phyloP scores from a whole-genome alignment of 345 rosid genomes.

The Dimocarpus longan region DNA sequence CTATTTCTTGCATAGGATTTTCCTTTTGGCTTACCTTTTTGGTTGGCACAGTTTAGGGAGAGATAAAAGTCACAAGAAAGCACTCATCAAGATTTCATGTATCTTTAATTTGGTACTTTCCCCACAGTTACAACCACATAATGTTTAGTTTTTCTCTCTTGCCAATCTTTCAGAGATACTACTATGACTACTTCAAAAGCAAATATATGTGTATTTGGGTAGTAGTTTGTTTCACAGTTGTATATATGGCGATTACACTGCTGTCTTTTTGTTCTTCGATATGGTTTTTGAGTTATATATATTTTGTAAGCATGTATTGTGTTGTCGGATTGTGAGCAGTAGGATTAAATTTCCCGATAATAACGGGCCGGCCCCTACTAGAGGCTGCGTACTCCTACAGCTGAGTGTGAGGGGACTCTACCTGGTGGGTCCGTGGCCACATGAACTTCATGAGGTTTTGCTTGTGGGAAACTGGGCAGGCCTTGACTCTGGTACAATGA shows the following conservation, averaged over 20 bases:
- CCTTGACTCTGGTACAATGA: constrained; percentile 15
- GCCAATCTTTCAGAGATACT: constrained; percentile 16
- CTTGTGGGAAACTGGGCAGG: constrained; percentile 27
- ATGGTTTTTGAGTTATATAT: neutral
- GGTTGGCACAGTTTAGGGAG: constrained; percentile 14
- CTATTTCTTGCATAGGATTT: constrained; percentile 27
- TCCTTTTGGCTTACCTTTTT: constrained; percentile 29
- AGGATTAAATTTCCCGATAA: constrained; percentile 28
- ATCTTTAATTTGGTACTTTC: constrained; percentile 12
- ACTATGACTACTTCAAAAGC: constrained; percentile 17
- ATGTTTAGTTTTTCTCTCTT: constrained; percentile 3
- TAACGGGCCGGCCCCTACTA: constrained; percentile 62
- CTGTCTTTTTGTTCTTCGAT: constrained; percentile 20
- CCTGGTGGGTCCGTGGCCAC: constrained; percentile 52
- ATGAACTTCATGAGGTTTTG: constrained; percentile 43
- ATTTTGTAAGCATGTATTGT: constrained; percentile 9
- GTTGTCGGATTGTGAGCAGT: constrained; percentile 30
- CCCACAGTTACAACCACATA: constrained; percentile 16
- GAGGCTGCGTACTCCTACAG: constrained; percentile 27
- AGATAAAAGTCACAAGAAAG: constrained; percentile 41
- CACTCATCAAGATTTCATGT: constrained; percentile 11
- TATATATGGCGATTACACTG: constrained; percentile 11
- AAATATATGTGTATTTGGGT: constrained; percentile 2
- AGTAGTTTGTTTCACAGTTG: constrained; percentile 13
- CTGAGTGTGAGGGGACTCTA: constrained; percentile 28